Conservation (phyloP, 208 protist genomes). For the Trypanosoma boissoni region DNA sequence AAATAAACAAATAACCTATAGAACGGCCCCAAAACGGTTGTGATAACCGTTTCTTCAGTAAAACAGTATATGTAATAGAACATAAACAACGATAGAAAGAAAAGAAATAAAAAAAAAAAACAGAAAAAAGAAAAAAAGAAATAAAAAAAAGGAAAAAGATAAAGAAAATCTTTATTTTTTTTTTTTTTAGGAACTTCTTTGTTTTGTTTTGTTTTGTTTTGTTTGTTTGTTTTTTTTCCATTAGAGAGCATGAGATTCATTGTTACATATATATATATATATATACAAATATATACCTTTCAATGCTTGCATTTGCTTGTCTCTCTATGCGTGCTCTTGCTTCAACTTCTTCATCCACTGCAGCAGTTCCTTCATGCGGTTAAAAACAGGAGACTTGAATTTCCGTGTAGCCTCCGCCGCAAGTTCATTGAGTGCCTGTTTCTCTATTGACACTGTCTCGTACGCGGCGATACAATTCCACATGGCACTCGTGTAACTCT, state of each 20-base stretch:
- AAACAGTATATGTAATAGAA: no score
- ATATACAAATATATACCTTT: not conserved
- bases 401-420: slow-evolving; percentile 80
- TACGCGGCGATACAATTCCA: slow-evolving; percentile 71
- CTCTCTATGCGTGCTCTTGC: slow-evolving; percentile 20
- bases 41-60: no score
- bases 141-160: not conserved
- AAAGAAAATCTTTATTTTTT: no score
- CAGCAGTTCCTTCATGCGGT: slow-evolving; percentile 83
- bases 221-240: no score
- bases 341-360: slow-evolving; percentile 82
- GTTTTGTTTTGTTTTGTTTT: no score
- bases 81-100: not conserved
- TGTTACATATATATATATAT: no score
- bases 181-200: no score
- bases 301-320: not conserved
- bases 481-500: slow-evolving; percentile 51
- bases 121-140: slow-evolving; percentile 2
- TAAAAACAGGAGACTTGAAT: slow-evolving; percentile 84
- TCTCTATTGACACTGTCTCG: slow-evolving; percentile 52
- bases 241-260: no score
- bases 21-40: no score
- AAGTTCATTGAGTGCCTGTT: slow-evolving; percentile 55
- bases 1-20: no score
- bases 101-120: not conserved